Evolutionary conservation across 148 eudicot genomes (phyloP).

Genomic region (Fagopyrum homotropicum): DNA sequence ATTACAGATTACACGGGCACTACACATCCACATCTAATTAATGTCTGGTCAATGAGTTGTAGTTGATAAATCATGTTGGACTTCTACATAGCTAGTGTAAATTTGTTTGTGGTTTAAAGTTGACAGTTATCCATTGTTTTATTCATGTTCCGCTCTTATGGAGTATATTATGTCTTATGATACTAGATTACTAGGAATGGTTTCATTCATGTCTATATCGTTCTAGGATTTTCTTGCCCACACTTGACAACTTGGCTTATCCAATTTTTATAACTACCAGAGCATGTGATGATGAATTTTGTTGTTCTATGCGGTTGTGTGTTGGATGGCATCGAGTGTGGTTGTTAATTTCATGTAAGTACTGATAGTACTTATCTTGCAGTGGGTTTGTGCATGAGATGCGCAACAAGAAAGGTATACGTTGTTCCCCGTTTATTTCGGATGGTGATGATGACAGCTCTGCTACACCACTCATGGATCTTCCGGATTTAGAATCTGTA

Average conservation of each 20-base stretch:
- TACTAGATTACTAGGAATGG: background rate
- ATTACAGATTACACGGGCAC: background rate
- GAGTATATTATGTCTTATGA: background rate
- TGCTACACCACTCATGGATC: constrained; percentile 19
- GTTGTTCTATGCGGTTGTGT: background rate
- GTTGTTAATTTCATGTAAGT: background rate
- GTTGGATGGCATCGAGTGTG: background rate
- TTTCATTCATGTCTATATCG: background rate
- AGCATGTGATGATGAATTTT: constrained; percentile 7
- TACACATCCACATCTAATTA: background rate
- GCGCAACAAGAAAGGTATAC: constrained; percentile 38
- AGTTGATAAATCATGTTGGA: background rate
- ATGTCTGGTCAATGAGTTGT: background rate
- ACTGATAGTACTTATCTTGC: constrained; percentile 14
- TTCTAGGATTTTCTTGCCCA: background rate
- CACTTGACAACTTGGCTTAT: background rate
- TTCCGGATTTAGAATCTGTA: constrained; percentile 49
- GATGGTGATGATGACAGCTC: constrained; percentile 15
- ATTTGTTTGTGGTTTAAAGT: background rate
- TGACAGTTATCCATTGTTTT: background rate
- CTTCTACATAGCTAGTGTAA: background rate
- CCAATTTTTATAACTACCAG: background rate
- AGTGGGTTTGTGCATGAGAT: constrained; percentile 64
- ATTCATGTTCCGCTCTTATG: background rate
- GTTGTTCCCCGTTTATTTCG: constrained; percentile 45